Percentiles rank a stretch among this genome's conserved stretches.
Conservation (phyloP, 768 basidiomycete genomes). For the Exidia glandulosa region DNA sequence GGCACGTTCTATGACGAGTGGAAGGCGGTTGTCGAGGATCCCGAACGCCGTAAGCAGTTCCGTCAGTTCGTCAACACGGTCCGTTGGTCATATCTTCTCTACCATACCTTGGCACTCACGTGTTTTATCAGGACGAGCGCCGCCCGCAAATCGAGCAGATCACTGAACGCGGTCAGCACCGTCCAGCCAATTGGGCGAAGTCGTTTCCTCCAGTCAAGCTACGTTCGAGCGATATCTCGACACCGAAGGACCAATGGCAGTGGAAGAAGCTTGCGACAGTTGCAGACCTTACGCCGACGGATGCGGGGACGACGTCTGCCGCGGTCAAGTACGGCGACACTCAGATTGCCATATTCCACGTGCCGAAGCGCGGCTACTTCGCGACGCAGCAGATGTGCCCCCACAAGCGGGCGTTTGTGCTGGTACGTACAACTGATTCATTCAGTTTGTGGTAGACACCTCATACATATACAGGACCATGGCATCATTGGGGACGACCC, state of each 20-base stretch:
- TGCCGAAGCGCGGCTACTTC: constrained; percentile 46
- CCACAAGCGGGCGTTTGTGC: constrained; percentile 52
- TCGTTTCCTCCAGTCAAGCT: constrained; percentile 38
- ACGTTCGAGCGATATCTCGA: constrained; percentile 23
- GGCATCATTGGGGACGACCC: constrained; percentile 53
- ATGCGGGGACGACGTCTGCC: constrained; percentile 35
- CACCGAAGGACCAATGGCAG: constrained; percentile 41
- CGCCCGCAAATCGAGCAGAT: constrained; percentile 38
- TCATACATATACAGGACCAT: not conserved
- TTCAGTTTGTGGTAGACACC: not conserved
- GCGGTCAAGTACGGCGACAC: constrained; percentile 54
- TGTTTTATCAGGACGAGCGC: constrained; percentile 24
- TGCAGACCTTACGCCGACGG: constrained; percentile 37
- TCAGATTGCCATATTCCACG: constrained; percentile 58
- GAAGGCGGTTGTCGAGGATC: constrained; percentile 48
- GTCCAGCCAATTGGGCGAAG: constrained; percentile 63
- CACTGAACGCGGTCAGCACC: constrained; percentile 47
- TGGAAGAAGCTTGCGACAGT: constrained; percentile 42
- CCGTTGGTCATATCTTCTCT: constrained; percentile 2
- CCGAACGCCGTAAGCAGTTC: constrained; percentile 37
- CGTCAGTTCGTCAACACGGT: constrained; percentile 59
- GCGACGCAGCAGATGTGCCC: constrained; percentile 55
- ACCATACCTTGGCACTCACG: no score
- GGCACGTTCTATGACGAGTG: constrained; percentile 62
- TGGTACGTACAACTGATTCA: constrained; percentile 24